phyloP scores from a whole-genome alignment of 2,329 filamentous ascomycete genomes.

The Hymenoscyphus infarciens region DNA sequence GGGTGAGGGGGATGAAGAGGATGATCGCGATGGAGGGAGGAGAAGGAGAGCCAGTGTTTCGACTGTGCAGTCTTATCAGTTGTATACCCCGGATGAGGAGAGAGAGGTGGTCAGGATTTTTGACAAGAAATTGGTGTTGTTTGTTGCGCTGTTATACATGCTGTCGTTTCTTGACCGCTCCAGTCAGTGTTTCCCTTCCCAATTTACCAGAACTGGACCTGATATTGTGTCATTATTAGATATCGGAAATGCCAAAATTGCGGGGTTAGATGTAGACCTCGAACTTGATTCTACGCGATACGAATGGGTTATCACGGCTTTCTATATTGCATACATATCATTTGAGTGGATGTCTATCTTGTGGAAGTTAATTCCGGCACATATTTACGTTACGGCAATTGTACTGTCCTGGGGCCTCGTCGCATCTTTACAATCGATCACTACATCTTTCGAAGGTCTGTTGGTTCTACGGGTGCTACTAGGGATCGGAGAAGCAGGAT shows the following conservation, averaged over 20 bases:
- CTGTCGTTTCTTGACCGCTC: constrained; percentile 82
- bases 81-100: constrained; percentile 69
- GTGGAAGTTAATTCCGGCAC: constrained; percentile 57
- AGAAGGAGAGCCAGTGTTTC: constrained; percentile 30
- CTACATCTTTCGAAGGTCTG: constrained; percentile 59
- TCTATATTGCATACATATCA: constrained; percentile 60
- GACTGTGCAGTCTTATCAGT: constrained; percentile 43
- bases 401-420: constrained; percentile 77
- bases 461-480: constrained; percentile 54
- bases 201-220: constrained; percentile 4
- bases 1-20: constrained; percentile 18
- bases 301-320: constrained; percentile 57
- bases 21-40: constrained; percentile 9
- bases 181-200: constrained; percentile 49
- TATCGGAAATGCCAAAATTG: constrained; percentile 61
- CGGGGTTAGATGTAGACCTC: constrained; percentile 60
- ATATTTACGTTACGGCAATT: constrained; percentile 55
- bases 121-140: constrained; percentile 72
- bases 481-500: constrained; percentile 63
- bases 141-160: constrained; percentile 79
- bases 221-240: constrained; percentile 38
- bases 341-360: constrained; percentile 65
- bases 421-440: constrained; percentile 69
- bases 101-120: constrained; percentile 67
- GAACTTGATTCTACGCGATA: constrained; percentile 50